phyloP scores from a whole-genome alignment of 495 filamentous ascomycete genomes.

The Xylaria venustula region DNA sequence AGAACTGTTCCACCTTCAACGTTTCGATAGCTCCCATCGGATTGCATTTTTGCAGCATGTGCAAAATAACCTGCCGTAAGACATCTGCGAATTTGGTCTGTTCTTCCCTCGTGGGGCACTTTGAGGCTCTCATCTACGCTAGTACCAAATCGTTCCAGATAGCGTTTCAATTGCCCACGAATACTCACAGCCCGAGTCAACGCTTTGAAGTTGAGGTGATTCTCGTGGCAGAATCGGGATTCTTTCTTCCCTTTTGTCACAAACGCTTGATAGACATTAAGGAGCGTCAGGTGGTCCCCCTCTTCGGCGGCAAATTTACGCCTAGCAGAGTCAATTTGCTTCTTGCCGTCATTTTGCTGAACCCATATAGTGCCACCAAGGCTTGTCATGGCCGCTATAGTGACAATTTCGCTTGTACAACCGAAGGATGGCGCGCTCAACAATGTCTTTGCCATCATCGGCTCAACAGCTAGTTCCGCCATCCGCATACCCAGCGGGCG shows the following conservation, averaged over 20 bases:
- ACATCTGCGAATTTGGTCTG: slow-evolving; percentile 79
- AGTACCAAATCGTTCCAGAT: slow-evolving; percentile 83
- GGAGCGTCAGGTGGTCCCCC: slow-evolving; percentile 89
- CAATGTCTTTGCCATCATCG: slow-evolving; percentile 93
- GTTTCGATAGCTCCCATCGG: slow-evolving; percentile 86
- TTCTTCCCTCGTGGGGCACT: slow-evolving; percentile 38
- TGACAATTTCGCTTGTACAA: slow-evolving; percentile 82
- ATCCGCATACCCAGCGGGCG: slow-evolving; percentile 83
- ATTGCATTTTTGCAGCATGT: slow-evolving; percentile 92
- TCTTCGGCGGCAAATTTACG: slow-evolving; percentile 90
- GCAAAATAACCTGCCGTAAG: slow-evolving; percentile 92
- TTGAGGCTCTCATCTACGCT: slow-evolving; percentile 58
- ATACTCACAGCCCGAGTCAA: slow-evolving; percentile 83
- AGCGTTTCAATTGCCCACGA: slow-evolving; percentile 79
- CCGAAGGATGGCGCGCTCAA: slow-evolving; percentile 72
- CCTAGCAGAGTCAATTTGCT: slow-evolving; percentile 65
- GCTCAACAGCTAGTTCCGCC: slow-evolving; percentile 92
- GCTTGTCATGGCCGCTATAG: slow-evolving; percentile 93
- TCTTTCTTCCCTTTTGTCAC: slow-evolving; percentile 83
- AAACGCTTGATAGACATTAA: slow-evolving; percentile 93
- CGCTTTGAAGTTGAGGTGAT: slow-evolving; percentile 81
- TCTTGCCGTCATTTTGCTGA: slow-evolving; percentile 73
- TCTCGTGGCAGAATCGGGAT: slow-evolving; percentile 80
- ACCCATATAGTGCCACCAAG: slow-evolving; percentile 81
- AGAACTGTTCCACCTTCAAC: slow-evolving; percentile 70